phyloP scores from a whole-genome alignment of 306 rosid species.

The Casuarina glauca region DNA sequence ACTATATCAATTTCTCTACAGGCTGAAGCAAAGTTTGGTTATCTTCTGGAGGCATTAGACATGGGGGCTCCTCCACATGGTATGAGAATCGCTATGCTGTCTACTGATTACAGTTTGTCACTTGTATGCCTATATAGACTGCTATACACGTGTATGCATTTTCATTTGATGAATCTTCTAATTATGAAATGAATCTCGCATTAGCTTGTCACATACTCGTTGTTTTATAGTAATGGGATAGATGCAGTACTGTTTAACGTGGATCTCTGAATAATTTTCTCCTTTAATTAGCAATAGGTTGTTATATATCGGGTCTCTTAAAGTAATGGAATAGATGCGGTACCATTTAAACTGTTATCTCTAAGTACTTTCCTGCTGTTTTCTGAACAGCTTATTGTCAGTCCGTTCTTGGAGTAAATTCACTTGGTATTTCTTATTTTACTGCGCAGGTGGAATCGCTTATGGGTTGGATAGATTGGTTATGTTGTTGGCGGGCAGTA shows the following conservation, averaged over 20 bases:
- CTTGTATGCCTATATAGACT: background rate
- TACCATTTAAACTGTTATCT: background rate
- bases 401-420: background rate
- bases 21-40: slow-evolving; percentile 96
- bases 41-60: slow-evolving; percentile 95
- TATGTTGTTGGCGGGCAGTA: slow-evolving; percentile 83
- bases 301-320: background rate
- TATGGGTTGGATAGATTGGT: slow-evolving; percentile 89
- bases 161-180: background rate
- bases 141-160: background rate
- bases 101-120: slow-evolving; percentile 1
- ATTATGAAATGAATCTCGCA: background rate
- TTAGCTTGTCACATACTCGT: background rate
- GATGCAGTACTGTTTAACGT: background rate
- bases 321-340: background rate
- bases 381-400: background rate
- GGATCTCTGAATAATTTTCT: background rate
- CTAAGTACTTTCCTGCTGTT: background rate
- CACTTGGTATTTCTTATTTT: background rate
- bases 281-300: background rate
- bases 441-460: slow-evolving; percentile 81
- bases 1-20: slow-evolving; percentile 33
- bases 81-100: slow-evolving; percentile 32
- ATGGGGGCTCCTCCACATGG: slow-evolving; percentile 99
- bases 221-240: background rate